Conservation (phyloP, 2,329 filamentous ascomycete genomes). For the Rutstroemia sp. region DNA sequence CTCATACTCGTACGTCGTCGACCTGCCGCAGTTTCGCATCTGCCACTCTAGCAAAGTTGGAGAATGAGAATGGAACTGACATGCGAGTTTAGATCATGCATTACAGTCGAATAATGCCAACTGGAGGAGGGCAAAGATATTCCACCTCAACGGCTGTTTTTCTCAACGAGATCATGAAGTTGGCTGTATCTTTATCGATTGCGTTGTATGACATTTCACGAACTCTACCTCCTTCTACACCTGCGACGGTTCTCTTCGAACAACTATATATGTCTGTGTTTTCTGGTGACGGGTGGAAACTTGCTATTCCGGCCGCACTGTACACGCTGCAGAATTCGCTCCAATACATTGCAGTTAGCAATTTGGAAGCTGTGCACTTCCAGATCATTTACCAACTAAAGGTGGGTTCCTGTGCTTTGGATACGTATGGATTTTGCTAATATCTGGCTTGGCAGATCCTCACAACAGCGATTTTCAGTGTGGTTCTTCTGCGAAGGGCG, state of each 20-base stretch:
- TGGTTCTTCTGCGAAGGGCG: slow-evolving; percentile 64
- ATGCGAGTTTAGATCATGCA: slow-evolving; percentile 64
- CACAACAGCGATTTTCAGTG: slow-evolving; percentile 80
- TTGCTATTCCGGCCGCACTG: slow-evolving; percentile 79
- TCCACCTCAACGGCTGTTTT: slow-evolving; percentile 92
- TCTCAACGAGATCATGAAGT: slow-evolving; percentile 85
- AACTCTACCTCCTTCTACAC: slow-evolving; percentile 68
- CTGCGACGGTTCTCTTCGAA: slow-evolving; percentile 71
- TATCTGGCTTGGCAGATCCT: slow-evolving; percentile 50
- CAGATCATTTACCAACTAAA: slow-evolving; percentile 92
- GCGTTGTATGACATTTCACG: slow-evolving; percentile 81
- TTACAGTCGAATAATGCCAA: slow-evolving; percentile 92
- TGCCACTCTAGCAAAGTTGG: not conserved
- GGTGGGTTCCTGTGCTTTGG: slow-evolving; percentile 32
- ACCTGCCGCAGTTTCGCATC: not conserved
- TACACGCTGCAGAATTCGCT: slow-evolving; percentile 93
- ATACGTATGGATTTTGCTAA: slow-evolving; percentile 11
- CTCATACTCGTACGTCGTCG: slow-evolving; percentile 56
- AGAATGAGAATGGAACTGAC: too few relatives aligned
- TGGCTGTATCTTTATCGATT: slow-evolving; percentile 78
- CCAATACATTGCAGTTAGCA: slow-evolving; percentile 86
- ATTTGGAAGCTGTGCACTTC: slow-evolving; percentile 86
- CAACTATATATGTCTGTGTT: slow-evolving; percentile 78
- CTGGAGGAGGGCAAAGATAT: slow-evolving; percentile 75
- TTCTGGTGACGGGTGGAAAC: slow-evolving; percentile 86